phyloP scores from a whole-genome alignment of 805 yeast species.

The Metschnikowia borealis region DNA sequence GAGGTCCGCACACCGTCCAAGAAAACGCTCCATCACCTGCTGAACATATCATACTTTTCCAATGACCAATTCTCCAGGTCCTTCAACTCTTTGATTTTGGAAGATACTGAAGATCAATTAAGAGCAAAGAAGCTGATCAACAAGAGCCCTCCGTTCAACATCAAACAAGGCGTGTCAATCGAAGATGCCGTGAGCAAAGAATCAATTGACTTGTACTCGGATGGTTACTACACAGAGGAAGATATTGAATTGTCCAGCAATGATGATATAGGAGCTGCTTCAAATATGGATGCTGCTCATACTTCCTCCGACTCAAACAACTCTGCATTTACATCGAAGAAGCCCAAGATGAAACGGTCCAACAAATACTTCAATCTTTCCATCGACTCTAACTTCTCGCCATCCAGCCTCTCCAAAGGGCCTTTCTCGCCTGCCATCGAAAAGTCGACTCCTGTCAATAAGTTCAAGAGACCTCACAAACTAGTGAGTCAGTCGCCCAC shows the following conservation, averaged over 20 bases:
- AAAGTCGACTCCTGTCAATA: slow-evolving; percentile 18
- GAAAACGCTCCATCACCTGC: slow-evolving; percentile 6
- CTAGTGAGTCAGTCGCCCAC: slow-evolving; percentile 43
- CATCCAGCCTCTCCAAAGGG: slow-evolving; percentile 10
- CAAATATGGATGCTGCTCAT: background rate
- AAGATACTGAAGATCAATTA: slow-evolving; percentile 28
- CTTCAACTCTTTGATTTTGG: slow-evolving; percentile 40
- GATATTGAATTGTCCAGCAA: slow-evolving; percentile 13
- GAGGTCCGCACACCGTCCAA: slow-evolving; percentile 5
- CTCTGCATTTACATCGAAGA: slow-evolving; percentile 1
- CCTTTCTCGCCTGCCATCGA: slow-evolving; percentile 16
- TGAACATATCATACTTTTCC: slow-evolving; percentile 32
- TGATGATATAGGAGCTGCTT: slow-evolving; percentile 2
- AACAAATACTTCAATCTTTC: slow-evolving; percentile 40
- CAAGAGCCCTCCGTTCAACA: slow-evolving; percentile 41
- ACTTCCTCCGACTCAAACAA: background rate
- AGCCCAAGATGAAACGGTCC: slow-evolving; percentile 33
- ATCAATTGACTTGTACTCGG: slow-evolving; percentile 21
- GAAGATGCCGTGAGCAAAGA: slow-evolving; percentile 17
- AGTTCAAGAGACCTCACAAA: slow-evolving; percentile 43
- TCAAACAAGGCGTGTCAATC: slow-evolving; percentile 26
- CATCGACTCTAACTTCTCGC: slow-evolving; percentile 27
- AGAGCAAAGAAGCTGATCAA: slow-evolving; percentile 24
- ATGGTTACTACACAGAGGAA: slow-evolving; percentile 12
- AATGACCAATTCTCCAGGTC: slow-evolving; percentile 39